phyloP scores from a whole-genome alignment of 305 asterid genomes.

The Galium porrigens region DNA sequence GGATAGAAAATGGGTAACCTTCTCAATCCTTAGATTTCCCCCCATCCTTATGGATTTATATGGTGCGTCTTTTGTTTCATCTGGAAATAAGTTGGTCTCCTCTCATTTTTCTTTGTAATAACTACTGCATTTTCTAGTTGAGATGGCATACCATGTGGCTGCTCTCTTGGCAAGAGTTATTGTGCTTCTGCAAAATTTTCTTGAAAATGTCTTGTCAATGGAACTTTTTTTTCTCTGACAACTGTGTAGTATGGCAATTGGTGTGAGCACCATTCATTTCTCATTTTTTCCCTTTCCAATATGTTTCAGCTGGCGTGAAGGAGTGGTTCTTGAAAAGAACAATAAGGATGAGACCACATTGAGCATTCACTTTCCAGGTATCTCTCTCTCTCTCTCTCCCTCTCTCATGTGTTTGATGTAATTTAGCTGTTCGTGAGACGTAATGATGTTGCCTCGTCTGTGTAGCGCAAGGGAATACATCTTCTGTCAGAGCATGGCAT shows the following conservation, averaged over 20 bases:
- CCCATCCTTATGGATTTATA: not conserved
- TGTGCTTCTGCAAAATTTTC: not conserved
- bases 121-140: not conserved
- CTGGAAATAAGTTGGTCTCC: not conserved
- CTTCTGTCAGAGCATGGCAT: constrained; percentile 55
- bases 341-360: constrained; percentile 17
- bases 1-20: constrained; percentile 54
- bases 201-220: not conserved
- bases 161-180: not conserved
- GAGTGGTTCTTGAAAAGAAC: constrained; percentile 19
- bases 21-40: not conserved
- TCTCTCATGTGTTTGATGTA: not conserved
- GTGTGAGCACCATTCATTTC: not conserved
- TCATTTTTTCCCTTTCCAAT: constrained; percentile 1
- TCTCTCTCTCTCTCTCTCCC: not conserved
- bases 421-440: constrained; percentile 2
- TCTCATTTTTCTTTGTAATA: not conserved
- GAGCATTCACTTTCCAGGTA: constrained; percentile 24
- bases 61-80: not conserved
- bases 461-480: constrained; percentile 49
- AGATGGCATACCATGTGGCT: not conserved
- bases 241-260: not conserved
- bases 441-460: constrained; percentile 8
- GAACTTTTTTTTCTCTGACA: not conserved
- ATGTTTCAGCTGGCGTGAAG: constrained; percentile 24